phyloP scores from a whole-genome alignment of 805 yeast species.

The Kluyveromyces nonfermentans region DNA sequence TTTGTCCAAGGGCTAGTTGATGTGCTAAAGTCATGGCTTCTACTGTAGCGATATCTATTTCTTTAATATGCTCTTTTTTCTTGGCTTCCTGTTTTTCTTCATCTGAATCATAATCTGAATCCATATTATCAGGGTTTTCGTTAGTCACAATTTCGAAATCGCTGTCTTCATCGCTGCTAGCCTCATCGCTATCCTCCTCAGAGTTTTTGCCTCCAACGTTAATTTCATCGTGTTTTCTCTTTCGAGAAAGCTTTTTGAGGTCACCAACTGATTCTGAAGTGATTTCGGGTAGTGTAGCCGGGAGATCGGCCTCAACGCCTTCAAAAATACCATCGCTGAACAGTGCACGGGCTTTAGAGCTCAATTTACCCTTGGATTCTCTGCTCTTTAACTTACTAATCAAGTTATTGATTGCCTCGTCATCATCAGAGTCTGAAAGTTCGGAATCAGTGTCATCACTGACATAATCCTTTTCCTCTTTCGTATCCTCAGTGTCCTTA shows the following conservation, averaged over 20 bases:
- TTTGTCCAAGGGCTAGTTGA: conserved; percentile 84
- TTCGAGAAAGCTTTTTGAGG: conserved; percentile 9
- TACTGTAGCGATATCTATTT: conserved; percentile 78
- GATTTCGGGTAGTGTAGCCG: conserved; percentile 11
- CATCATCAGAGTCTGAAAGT: conserved; percentile 58
- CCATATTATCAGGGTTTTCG: conserved; percentile 30
- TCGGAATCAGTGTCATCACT: conserved; percentile 35
- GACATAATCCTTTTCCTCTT: conserved; percentile 33
- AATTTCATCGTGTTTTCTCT: conserved; percentile 11
- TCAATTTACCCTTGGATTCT: conserved; percentile 30
- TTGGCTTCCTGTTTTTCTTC: conserved; percentile 39
- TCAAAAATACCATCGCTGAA: conserved; percentile 48
- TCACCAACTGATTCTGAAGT: conserved; percentile 17
- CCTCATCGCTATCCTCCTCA: conserved; percentile 10
- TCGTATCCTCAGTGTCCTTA: conserved; percentile 27
- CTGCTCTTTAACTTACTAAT: conserved; percentile 49
- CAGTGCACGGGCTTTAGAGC: conserved; percentile 36
- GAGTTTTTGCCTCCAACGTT: conserved; percentile 2
- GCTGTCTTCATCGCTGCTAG: conserved; percentile 14
- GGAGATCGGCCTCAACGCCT: conserved; percentile 34
- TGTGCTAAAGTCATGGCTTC: conserved; percentile 98
- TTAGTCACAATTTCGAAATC: conserved; percentile 42
- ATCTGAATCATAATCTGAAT: conserved; percentile 42
- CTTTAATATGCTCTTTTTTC: conserved; percentile 43
- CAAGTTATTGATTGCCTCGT: conserved; percentile 53